Base-by-base conservation (phyloP, 495 filamentous ascomycete species). In the Chaetomium tenue region DNA sequence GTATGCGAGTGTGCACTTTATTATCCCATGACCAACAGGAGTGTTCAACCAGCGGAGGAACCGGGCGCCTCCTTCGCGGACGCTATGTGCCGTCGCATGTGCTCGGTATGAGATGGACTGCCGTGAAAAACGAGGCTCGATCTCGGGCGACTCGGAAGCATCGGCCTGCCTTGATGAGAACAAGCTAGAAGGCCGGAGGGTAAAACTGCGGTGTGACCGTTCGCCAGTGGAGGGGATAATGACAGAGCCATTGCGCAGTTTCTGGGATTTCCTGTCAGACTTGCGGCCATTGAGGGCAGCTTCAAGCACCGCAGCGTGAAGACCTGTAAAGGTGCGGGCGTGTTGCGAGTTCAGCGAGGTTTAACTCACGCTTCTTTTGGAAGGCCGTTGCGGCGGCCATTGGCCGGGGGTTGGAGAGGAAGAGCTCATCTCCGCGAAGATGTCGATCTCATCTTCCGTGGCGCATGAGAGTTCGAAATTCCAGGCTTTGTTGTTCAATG, bases 1-100 rank as follows among this genome's bases (percentile, higher is more conserved):
- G 77, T 98, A 98, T 11, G 93, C 94, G 58, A 98, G 76, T 55
- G 91, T 92, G 81, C 92, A 98, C 76, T 98, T 98, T 65, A 97
- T 77, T 62, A 96, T 88, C 39, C 87, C 89, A 61, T 86, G 86
- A 8, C 90, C 91, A 11, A 84, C 76, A 5, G 81, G 79, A 3
- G 82, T 78, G 58, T 80, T 64, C 13, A 80, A 65, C 81, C 81
- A 84, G 66, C 64, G 51, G 70, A 77, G 71, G 16, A 79, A 44
- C 22, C 70, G 69, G 44, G 61, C 58, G 22, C 53, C 58, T 3
- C 56, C 53, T 20, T 70, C 59, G n/a, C 59, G 58, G 61, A 73
- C 50, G 44, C 68, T 73, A 15, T 76, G 70, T 56, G 67, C 70
- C 55, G 74, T 68, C 23, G 71, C 53, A 61, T 70, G 68, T 64